These are phyloP conservation scores for Xylariaceae sp. DNA, from an alignment of 2,329 filamentous ascomycete species.

Conservation along the genomic window DNA sequence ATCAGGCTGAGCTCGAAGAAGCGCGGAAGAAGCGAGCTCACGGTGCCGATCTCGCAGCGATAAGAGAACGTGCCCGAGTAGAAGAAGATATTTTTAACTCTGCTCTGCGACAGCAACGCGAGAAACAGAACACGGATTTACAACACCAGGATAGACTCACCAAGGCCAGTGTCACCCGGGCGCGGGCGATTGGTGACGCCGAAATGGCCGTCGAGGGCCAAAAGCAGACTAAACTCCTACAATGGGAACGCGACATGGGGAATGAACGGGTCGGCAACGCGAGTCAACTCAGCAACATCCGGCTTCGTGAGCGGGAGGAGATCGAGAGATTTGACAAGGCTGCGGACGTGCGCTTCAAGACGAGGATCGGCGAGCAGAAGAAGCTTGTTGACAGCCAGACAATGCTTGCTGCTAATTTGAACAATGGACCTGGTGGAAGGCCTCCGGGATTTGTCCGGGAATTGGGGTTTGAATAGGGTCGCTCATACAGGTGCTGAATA, in stretches of 20 bases:
- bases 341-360: conserved; percentile 43
- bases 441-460: conserved; percentile 56
- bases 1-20: conserved; percentile 50
- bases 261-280: conserved; percentile 45
- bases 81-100: conserved; percentile 43
- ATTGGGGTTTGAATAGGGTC: conserved; percentile 33
- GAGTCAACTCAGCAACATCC: conserved; percentile 46
- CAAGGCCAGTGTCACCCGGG: conserved; percentile 42
- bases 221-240: conserved; percentile 41
- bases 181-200: conserved; percentile 42
- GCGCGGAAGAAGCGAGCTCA: conserved; percentile 44
- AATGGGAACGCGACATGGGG: conserved; percentile 47
- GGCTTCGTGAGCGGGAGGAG: conserved; percentile 49
- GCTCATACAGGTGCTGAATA: too few relatives aligned
- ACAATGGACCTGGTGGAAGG: conserved; percentile 35
- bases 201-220: conserved; percentile 44
- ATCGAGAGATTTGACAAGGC: conserved; percentile 45
- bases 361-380: conserved; percentile 47
- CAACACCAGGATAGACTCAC: conserved; percentile 46
- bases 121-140: conserved; percentile 35
- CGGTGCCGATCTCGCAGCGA: conserved; percentile 40
- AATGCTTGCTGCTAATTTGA: conserved; percentile 35
- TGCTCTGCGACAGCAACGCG: conserved; percentile 34
- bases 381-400: conserved; percentile 46
- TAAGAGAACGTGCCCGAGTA: conserved; percentile 42